phyloP scores from a whole-genome alignment of 306 rosid genomes.

The Citrullus amarus region DNA sequence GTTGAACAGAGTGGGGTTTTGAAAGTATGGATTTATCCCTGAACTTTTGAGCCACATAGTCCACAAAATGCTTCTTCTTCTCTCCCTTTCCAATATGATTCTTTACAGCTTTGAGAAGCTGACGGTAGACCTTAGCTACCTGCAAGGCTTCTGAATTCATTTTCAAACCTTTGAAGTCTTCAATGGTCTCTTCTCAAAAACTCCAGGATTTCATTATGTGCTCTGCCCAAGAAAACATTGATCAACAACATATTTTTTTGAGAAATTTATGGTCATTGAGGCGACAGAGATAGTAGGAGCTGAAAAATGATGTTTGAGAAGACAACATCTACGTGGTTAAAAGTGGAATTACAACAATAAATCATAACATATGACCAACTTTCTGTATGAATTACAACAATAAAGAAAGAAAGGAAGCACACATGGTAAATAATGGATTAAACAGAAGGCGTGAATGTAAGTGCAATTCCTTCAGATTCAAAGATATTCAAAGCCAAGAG shows the following conservation, averaged over 20 bases:
- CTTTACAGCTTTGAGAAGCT: constrained; percentile 64
- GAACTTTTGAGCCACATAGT: constrained; percentile 52
- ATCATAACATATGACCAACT: no score
- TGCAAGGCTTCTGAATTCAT: constrained; percentile 55
- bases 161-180: not conserved
- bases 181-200: not conserved
- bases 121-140: constrained; percentile 51
- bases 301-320: not conserved
- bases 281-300: not conserved
- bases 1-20: constrained; percentile 38
- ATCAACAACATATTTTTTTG: not conserved
- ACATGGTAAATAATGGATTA: no score
- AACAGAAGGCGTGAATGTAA: no score
- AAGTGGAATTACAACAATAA: no score
- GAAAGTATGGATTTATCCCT: constrained; percentile 27
- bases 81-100: constrained; percentile 59
- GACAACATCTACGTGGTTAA: not conserved
- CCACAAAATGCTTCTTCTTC: constrained; percentile 43
- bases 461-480: not conserved
- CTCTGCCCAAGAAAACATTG: not conserved
- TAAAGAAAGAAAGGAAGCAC: no score
- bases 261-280: not conserved
- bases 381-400: no score
- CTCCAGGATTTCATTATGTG: not conserved
- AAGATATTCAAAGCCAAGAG: not conserved